Evolutionary conservation across 1,284 basidiomycete species (phyloP).

Genomic region (Lignosus rhinocerotis): DNA sequence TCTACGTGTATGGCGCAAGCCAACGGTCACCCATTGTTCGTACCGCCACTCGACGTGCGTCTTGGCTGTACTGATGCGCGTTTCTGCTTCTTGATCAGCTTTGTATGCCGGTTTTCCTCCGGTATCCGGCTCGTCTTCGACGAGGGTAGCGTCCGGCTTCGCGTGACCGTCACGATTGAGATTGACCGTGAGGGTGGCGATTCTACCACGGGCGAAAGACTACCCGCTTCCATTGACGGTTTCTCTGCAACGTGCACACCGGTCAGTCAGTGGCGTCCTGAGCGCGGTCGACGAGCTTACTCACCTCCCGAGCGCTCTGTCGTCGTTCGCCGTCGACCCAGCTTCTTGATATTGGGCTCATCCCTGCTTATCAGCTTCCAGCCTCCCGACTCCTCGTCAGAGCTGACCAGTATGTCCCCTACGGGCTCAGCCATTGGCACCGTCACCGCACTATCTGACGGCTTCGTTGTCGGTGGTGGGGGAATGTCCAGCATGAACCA

Average conservation of each 20-base stretch:
- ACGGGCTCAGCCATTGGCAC: conserved; percentile 37
- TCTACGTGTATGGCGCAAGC: conserved; percentile 1
- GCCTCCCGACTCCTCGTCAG: conserved; percentile 54
- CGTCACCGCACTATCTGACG: conserved; percentile 27
- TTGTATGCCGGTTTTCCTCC: conserved; percentile 41
- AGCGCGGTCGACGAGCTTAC: conserved; percentile 13
- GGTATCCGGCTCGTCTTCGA: conserved; percentile 31
- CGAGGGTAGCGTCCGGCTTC: conserved; percentile 65
- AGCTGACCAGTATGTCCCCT: conserved; percentile 37
- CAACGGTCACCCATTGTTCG: conserved; percentile 12
- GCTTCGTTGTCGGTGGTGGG: conserved; percentile 52
- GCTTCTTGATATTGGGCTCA: conserved; percentile 34
- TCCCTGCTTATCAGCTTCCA: conserved; percentile 37
- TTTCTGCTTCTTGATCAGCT: conserved; percentile 52
- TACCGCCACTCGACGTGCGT: conserved; percentile 19
- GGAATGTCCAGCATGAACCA: conserved; percentile 84
- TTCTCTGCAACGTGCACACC: conserved; percentile 16
- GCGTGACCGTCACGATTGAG: conserved; percentile 43
- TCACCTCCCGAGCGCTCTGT: conserved; percentile 50
- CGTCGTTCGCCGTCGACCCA: conserved; percentile 56
- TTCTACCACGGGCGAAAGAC: conserved; percentile 46
- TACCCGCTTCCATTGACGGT: conserved; percentile 27
- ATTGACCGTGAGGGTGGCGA: conserved; percentile 34
- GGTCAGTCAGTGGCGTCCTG: background rate
- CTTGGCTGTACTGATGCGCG: conserved; percentile 40